A percentile compares a stretch with the other conserved stretches of the same genome.
Conservation (phyloP, 2,329 filamentous ascomycete species). For the Zopfia rhizophila region DNA sequence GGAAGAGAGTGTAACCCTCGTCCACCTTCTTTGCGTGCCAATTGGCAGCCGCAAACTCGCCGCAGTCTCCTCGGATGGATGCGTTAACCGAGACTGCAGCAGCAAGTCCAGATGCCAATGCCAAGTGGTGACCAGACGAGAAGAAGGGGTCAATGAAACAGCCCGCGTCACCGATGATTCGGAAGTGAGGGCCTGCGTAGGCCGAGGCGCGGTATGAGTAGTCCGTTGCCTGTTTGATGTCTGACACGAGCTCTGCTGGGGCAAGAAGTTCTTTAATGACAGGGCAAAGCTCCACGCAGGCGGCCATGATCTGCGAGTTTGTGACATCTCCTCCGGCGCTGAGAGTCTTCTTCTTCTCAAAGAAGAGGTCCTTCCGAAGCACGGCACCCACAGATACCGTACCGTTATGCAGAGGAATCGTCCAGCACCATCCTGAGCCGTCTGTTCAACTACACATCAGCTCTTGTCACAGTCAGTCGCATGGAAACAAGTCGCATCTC, state of each 20-base stretch:
- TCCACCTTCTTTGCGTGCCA: conserved; percentile 59
- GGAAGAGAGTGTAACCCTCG: conserved; percentile 61
- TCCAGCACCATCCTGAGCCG: conserved; percentile 62
- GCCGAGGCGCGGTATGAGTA: conserved; percentile 39
- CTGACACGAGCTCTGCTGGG: conserved; percentile 6
- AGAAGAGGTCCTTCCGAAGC: conserved; percentile 10
- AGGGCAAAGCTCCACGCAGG: conserved; percentile 3
- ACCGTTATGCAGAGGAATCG: conserved; percentile 62
- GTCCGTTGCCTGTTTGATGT: conserved; percentile 19
- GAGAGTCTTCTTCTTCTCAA: conserved; percentile 19
- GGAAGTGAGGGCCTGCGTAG: conserved; percentile 55
- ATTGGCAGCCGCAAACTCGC: conserved; percentile 40
- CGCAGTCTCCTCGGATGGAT: conserved; percentile 49
- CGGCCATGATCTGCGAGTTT: neutral
- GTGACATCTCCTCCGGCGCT: conserved; percentile 1
- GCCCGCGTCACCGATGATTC: conserved; percentile 60
- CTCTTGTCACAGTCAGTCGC: neutral
- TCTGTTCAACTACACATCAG: conserved; percentile 42
- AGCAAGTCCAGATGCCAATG: conserved; percentile 55
- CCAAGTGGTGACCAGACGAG: conserved; percentile 61
- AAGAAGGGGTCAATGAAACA: conserved; percentile 63
- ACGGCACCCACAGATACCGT: conserved; percentile 34
- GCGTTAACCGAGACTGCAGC: conserved; percentile 59
- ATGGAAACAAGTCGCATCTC: conserved; percentile 15
- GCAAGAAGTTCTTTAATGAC: conserved; percentile 8